phyloP scores from a whole-genome alignment of 331 rosid genomes.

The Prunus yedoensis region DNA sequence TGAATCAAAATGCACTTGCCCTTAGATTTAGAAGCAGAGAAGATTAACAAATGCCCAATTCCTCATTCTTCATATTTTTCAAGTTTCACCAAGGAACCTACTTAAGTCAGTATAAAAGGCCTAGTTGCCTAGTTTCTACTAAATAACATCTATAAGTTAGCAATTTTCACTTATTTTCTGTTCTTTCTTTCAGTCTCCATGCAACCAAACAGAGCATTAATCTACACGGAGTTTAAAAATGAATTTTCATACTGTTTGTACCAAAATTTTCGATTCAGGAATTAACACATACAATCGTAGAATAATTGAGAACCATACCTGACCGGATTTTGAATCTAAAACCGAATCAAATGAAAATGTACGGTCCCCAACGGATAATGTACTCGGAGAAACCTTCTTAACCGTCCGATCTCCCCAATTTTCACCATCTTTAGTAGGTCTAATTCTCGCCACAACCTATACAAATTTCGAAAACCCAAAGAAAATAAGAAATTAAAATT shows the following conservation, averaged over 20 bases:
- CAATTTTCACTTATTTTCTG: neutral
- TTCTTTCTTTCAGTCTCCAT: neutral
- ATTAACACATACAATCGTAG: neutral
- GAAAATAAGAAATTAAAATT: neutral
- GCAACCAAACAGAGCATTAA: neutral
- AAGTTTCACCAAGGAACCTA: neutral
- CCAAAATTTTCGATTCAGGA: too few relatives aligned
- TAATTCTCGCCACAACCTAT: conserved; percentile 86
- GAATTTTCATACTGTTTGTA: neutral
- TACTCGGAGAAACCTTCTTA: conserved; percentile 64
- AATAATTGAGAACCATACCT: conserved; percentile 43
- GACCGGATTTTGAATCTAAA: conserved; percentile 65
- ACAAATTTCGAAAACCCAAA: conserved; percentile 2
- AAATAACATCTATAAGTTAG: neutral
- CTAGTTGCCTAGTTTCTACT: neutral
- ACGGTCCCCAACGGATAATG: conserved; percentile 60
- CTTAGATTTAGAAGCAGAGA: neutral
- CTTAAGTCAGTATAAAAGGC: neutral
- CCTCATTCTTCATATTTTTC: neutral
- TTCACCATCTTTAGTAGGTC: conserved; percentile 46
- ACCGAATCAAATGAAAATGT: conserved; percentile 69
- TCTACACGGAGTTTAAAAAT: neutral
- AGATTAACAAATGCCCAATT: neutral
- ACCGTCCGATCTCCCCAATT: conserved; percentile 47
- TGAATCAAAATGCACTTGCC: conserved; percentile 19